Evolutionary conservation across 2,329 filamentous ascomycete genomes (phyloP).

Genomic region (Xylaria hypoxylon): DNA sequence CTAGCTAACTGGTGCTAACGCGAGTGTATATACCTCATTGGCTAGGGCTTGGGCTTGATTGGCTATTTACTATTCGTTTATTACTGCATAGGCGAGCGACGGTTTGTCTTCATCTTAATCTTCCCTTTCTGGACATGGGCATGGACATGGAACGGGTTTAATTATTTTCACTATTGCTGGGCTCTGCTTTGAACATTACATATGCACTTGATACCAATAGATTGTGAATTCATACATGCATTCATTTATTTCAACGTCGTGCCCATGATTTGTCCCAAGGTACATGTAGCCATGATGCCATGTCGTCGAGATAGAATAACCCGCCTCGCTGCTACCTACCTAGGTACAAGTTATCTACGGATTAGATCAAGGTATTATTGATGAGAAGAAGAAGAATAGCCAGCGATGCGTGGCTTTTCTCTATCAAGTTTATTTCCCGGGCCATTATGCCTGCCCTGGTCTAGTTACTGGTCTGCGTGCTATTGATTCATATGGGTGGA

Average conservation of each 20-base stretch:
- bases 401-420: neutral
- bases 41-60: neutral
- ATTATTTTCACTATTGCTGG: conserved; percentile 9
- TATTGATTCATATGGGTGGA: too few relatives aligned
- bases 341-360: neutral
- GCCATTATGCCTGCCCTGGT: neutral
- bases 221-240: conserved; percentile 9
- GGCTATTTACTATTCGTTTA: neutral
- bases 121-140: neutral
- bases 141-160: conserved; percentile 11
- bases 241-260: neutral
- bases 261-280: neutral
- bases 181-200: neutral
- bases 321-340: neutral
- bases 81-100: conserved; percentile 30
- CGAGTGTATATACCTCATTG: conserved; percentile 2
- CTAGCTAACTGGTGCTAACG: neutral
- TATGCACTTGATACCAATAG: conserved; percentile 35
- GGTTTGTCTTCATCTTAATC: conserved; percentile 10
- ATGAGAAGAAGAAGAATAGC: neutral
- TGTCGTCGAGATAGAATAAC: too few relatives aligned
- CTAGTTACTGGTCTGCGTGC: too few relatives aligned
- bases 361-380: neutral
- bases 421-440: neutral
- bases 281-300: too few relatives aligned